Percentiles rank a stretch among this genome's conserved stretches.
These are phyloP conservation scores for Gossypioides kirkii DNA, from an alignment of 345 rosid genomes.

Conservation along the genomic window DNA sequence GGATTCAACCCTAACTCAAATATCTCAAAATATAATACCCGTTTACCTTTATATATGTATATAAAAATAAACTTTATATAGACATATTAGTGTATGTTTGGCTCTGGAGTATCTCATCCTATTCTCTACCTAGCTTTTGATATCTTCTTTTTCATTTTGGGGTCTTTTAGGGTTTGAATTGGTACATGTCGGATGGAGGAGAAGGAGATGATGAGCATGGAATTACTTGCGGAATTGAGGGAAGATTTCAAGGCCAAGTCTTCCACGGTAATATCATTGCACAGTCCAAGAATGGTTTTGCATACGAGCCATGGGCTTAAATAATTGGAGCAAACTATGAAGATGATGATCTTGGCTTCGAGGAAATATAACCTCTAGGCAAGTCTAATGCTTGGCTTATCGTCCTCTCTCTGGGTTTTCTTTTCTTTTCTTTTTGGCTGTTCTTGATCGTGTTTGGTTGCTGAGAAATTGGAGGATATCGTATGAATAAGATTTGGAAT, in stretches of 20 bases:
- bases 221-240: not conserved
- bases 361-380: conserved; percentile 44
- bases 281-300: not conserved
- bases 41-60: no score
- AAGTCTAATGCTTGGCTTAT: conserved; percentile 67
- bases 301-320: conserved; percentile 22
- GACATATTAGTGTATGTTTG: not conserved
- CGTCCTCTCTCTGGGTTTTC: not conserved
- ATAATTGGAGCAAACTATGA: not conserved
- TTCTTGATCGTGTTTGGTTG: conserved; percentile 27
- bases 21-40: no score
- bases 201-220: conserved; percentile 1
- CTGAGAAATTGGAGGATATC: conserved; percentile 28
- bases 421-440: not conserved
- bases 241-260: conserved; percentile 11
- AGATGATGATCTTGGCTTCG: conserved; percentile 3
- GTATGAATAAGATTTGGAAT: conserved; percentile 16
- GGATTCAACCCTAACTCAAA: no score
- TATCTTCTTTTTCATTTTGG: not conserved
- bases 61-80: not conserved
- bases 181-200: not conserved
- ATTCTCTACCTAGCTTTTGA: not conserved
- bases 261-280: not conserved
- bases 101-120: not conserved
- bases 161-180: not conserved